These are phyloP conservation scores for Bryoglossum gracile DNA, from an alignment of 495 filamentous ascomycete genomes.

Conservation along the genomic window DNA sequence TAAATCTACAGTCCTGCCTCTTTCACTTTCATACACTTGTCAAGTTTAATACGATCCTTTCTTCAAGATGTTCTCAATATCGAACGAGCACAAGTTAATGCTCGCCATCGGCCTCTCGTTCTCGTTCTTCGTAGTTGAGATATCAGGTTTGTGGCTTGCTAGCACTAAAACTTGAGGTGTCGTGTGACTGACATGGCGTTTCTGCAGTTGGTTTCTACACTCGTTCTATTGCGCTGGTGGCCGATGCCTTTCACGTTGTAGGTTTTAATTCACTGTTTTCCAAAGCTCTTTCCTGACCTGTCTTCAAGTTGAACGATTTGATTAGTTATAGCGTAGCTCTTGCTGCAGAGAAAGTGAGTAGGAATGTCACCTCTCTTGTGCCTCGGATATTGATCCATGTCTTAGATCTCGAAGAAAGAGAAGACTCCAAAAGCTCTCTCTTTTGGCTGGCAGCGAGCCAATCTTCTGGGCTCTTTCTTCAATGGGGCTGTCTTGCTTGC, in stretches of 20 bases:
- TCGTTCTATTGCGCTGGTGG: conserved; percentile 81
- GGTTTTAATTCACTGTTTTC: conserved; percentile 16
- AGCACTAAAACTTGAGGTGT: not conserved
- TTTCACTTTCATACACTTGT: too few relatives aligned
- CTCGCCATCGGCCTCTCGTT: conserved; percentile 75
- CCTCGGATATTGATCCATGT: conserved; percentile 13
- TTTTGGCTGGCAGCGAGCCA: conserved; percentile 81
- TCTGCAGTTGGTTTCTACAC: conserved; percentile 66
- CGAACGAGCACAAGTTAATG: conserved; percentile 52
- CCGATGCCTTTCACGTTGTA: conserved; percentile 96
- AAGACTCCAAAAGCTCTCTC: conserved; percentile 35
- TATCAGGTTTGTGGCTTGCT: conserved; percentile 44
- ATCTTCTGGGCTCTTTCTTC: conserved; percentile 85
- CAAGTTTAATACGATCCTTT: not conserved
- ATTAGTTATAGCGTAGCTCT: conserved; percentile 78
- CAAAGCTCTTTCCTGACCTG: not conserved
- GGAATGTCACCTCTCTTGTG: conserved; percentile 2
- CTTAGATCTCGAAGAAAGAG: conserved; percentile 36
- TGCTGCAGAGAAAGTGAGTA: conserved; percentile 66
- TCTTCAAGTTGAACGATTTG: conserved; percentile 77
- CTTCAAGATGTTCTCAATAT: conserved; percentile 13
- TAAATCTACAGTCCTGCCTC: too few relatives aligned
- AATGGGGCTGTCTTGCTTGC: conserved; percentile 95
- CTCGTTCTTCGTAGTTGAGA: conserved; percentile 76
- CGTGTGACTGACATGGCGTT: not conserved